phyloP scores from a whole-genome alignment of 306 rosid genomes.

The Gillenia trifoliata region DNA sequence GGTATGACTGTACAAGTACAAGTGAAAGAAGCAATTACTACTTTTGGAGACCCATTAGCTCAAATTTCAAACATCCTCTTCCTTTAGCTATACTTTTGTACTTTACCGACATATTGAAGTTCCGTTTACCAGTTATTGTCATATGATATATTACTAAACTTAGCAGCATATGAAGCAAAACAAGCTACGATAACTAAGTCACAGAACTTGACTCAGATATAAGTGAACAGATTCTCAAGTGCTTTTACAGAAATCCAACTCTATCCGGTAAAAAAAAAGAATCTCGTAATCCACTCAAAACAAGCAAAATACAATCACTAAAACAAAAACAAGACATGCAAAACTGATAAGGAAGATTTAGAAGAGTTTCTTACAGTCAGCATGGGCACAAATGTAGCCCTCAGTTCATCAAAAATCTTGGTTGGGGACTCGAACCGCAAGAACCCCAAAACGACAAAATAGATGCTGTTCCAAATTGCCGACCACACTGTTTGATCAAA shows the following conservation, averaged over 20 bases:
- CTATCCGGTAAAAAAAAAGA: background rate
- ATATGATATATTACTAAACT: background rate
- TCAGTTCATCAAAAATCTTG: constrained; percentile 56
- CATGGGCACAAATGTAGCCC: constrained; percentile 73
- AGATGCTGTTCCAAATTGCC: constrained; percentile 89
- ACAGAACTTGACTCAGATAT: background rate
- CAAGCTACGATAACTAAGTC: background rate
- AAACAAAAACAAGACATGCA: constrained; percentile 7
- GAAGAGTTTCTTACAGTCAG: constrained; percentile 63
- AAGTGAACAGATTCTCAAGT: background rate
- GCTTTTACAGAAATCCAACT: background rate
- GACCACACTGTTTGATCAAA: constrained; percentile 94
- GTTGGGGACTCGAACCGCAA: constrained; percentile 60
- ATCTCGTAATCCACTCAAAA: background rate
- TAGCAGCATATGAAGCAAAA: background rate
- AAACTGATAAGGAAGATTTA: constrained; percentile 11
- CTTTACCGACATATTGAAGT: background rate
- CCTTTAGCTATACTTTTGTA: background rate
- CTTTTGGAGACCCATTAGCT: background rate
- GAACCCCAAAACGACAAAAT: constrained; percentile 75
- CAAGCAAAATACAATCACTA: background rate
- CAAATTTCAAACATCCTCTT: background rate
- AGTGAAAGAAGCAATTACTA: background rate
- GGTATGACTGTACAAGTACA: background rate
- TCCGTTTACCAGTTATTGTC: background rate